These are phyloP conservation scores for Ramularia collo-cygni DNA, from an alignment of 2,329 filamentous ascomycete species.

Conservation along the genomic window DNA sequence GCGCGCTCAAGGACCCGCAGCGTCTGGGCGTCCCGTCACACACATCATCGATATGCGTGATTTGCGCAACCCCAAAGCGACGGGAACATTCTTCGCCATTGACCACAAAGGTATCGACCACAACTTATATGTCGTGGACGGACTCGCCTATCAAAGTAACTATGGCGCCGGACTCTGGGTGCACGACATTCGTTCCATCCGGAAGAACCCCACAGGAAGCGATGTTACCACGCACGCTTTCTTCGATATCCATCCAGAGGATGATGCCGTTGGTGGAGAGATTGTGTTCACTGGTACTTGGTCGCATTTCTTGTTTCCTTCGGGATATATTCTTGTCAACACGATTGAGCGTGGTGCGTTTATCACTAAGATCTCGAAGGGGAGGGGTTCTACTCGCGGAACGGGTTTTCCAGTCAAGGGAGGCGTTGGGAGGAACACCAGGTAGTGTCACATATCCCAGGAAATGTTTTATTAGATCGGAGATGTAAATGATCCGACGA, in stretches of 20 bases:
- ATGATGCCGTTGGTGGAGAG: conserved; percentile 35
- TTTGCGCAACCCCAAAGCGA: no score
- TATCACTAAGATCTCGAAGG: conserved; percentile 35
- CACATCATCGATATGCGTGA: conserved; percentile 6
- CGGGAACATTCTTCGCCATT: conserved; percentile 31
- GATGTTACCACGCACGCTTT: conserved; percentile 41
- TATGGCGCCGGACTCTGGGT: conserved; percentile 32
- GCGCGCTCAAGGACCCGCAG: conserved; percentile 35
- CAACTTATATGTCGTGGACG: conserved; percentile 36
- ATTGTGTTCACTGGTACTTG: conserved; percentile 37
- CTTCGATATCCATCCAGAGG: conserved; percentile 47
- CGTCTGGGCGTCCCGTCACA: conserved; percentile 25
- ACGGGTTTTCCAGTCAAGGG: no score
- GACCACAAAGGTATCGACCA: conserved; percentile 33
- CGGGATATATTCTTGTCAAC: conserved; percentile 46
- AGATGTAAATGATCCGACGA: no score
- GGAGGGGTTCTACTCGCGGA: no score
- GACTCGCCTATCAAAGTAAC: conserved; percentile 32
- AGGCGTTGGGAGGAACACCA: no score
- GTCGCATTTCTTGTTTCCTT: conserved; percentile 46
- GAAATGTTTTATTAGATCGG: no score
- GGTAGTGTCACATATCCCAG: no score
- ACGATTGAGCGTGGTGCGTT: conserved; percentile 46
- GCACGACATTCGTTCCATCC: conserved; percentile 30
- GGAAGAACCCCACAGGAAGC: conserved; percentile 39